Conservation (phyloP, 495 filamentous ascomycete genomes). For the Ascodesmis nigricans region DNA sequence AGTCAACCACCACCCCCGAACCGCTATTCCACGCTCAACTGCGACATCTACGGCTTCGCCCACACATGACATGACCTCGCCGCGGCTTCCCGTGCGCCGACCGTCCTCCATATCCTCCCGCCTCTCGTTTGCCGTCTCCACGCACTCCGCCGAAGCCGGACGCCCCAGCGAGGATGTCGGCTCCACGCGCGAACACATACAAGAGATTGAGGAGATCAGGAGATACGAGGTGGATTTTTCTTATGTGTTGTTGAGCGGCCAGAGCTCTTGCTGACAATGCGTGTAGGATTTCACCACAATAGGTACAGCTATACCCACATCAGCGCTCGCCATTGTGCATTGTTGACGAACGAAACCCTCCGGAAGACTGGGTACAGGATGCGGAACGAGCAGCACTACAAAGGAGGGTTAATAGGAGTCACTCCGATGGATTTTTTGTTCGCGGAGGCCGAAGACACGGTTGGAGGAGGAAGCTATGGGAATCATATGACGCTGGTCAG, state of each 20-base stretch:
- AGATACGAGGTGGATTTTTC: conserved; percentile 52
- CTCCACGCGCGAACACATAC: conserved; percentile 45
- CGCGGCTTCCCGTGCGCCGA: conserved; percentile 31
- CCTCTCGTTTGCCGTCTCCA: conserved; percentile 36
- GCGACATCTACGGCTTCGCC: conserved; percentile 3
- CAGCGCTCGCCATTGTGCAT: too few relatives aligned
- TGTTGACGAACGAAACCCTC: too few relatives aligned
- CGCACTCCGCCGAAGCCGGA: conserved; percentile 24
- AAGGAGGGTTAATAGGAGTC: conserved; percentile 50
- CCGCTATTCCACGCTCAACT: too few relatives aligned
- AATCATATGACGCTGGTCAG: conserved; percentile 89
- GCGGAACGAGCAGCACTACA: conserved; percentile 64
- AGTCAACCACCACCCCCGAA: too few relatives aligned
- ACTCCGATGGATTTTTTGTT: conserved; percentile 53
- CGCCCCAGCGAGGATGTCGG: conserved; percentile 14
- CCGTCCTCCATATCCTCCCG: conserved; percentile 36
- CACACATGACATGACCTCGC: conserved; percentile 40
- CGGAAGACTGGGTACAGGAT: conserved; percentile 97
- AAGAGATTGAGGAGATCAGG: conserved; percentile 95
- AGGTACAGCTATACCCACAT: conserved; percentile 27
- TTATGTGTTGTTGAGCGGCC: conserved; percentile 1
- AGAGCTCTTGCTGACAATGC: conserved; percentile 4
- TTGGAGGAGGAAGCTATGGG: conserved; percentile 62
- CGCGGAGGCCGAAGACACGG: conserved; percentile 40
- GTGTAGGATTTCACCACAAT: conserved; percentile 72